Evolutionary conservation across 768 basidiomycete genomes (phyloP).

Genomic region (Panus rudis): DNA sequence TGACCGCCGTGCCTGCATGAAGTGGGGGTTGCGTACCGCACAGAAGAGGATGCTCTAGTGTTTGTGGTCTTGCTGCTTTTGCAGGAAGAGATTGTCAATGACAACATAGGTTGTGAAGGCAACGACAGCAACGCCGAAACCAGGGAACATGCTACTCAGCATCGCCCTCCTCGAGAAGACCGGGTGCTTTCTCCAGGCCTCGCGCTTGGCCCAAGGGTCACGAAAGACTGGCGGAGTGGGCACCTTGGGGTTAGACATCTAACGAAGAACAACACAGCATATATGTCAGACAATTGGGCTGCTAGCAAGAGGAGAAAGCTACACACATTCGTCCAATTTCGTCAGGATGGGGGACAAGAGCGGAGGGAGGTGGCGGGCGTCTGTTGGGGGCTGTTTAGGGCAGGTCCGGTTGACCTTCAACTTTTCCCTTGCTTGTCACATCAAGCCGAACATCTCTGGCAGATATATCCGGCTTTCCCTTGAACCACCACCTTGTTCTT

Average conservation of each 20-base stretch:
- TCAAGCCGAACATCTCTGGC: slow-evolving; percentile 4
- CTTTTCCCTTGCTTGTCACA: slow-evolving; percentile 11
- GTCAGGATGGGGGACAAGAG: too few relatives aligned
- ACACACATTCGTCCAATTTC: not conserved
- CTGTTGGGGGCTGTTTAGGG: slow-evolving; percentile 45
- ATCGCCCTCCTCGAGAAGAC: slow-evolving; percentile 82
- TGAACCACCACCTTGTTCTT: slow-evolving; percentile 17
- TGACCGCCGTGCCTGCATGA: too few relatives aligned
- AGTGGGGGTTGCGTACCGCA: too few relatives aligned
- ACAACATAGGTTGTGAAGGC: slow-evolving; percentile 90
- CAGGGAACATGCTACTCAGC: slow-evolving; percentile 90
- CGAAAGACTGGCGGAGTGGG: slow-evolving; percentile 61
- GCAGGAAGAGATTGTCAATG: slow-evolving; percentile 64
- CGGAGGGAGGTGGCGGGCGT: not conserved
- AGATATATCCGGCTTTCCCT: slow-evolving; percentile 18
- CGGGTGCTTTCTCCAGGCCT: slow-evolving; percentile 89
- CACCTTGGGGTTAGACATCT: slow-evolving; percentile 42
- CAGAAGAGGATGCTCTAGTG: too few relatives aligned
- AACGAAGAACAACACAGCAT: not conserved
- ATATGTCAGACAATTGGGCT: not conserved
- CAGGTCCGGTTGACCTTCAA: slow-evolving; percentile 42
- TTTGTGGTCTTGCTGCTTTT: slow-evolving; percentile 13
- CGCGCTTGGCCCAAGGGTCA: slow-evolving; percentile 91
- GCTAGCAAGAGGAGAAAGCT: not conserved
- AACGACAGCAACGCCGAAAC: slow-evolving; percentile 87